Base-by-base conservation (phyloP, 805 yeast species). In the Zygotorulaspora sp. region DNA sequence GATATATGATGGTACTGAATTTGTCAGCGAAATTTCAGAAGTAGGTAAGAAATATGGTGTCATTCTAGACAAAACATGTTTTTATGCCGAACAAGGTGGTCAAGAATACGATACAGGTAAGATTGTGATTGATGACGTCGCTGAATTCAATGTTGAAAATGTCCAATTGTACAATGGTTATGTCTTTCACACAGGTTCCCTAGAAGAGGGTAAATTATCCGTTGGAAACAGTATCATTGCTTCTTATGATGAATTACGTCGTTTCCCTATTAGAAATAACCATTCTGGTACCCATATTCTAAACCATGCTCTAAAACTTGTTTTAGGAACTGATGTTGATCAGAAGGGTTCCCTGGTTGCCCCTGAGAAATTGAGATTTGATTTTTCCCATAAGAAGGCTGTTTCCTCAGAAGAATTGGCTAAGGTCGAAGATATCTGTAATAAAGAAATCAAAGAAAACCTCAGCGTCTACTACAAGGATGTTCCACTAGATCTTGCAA, bases 71-170 rank as follows among this genome's bases (percentile, higher is more conserved):
- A 83, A 78, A 63, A 86, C 97, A 17, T 92, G 94, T 62, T 87
- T 92, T 67, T 92, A 92, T 59, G 97, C 98, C 35, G 99, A 92
- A 70, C 94, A 86, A 67, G 99, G 99, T 78, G 99, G 99, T 58
- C 99, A 92, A 72, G 97, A 88, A 65, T 83, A 74, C 58, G 99
- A 92, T 62, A 83, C 94, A 29, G 99, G 99, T 66, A 83, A 77
- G 63, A 73, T 92, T 48, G 89, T 87, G 35, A 78, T 87, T 55
- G 97, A 89, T 58, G 96, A 94, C 31, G 67, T 67, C 50, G 72
- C 89, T 39, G 96, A 90, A 63, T 90, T 92, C 66, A 79, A 77
- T 42, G 97, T 92, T 43, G 82, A 80, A 48, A 88, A 92, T 58
- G 97, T 88, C 35, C 98, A 92, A 69, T 71, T 72, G 29, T 92